These are phyloP conservation scores for Suhomyces kunorum DNA, from an alignment of 1,139 yeast species.

Conservation along the genomic window DNA sequence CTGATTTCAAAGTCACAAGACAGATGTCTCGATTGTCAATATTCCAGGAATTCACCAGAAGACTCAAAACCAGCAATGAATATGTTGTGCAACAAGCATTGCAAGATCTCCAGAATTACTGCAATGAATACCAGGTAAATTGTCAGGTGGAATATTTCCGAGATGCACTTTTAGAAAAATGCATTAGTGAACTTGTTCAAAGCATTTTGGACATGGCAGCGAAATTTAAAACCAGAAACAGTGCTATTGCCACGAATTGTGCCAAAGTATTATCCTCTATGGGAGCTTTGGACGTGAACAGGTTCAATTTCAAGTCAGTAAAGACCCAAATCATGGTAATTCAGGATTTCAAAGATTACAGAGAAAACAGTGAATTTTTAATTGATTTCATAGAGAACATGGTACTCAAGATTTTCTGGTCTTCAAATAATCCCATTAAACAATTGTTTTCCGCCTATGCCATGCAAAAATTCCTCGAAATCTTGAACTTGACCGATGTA, in stretches of 20 bases:
- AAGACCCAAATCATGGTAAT: conserved; percentile 51
- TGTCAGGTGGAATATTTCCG: conserved; percentile 44
- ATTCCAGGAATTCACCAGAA: conserved; percentile 52
- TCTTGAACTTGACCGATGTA: conserved; percentile 52
- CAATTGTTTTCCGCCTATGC: conserved; percentile 86
- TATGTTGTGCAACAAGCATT: conserved; percentile 80
- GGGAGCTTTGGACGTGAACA: conserved; percentile 77
- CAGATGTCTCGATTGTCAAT: conserved; percentile 26
- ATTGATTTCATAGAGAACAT: conserved; percentile 65
- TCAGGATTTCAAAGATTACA: conserved; percentile 60
- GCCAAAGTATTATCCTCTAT: conserved; percentile 72
- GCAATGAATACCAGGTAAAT: conserved; percentile 49
- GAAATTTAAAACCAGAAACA: conserved; percentile 52
- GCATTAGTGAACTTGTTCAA: conserved; percentile 50
- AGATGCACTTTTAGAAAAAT: conserved; percentile 31
- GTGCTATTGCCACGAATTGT: conserved; percentile 56
- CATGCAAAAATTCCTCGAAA: conserved; percentile 80
- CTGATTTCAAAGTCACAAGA: conserved; percentile 26
- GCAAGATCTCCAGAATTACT: conserved; percentile 59
- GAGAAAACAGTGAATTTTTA: conserved; percentile 66
- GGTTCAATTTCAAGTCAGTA: conserved; percentile 51
- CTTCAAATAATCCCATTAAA: conserved; percentile 82
- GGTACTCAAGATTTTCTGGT: conserved; percentile 81
- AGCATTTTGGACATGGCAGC: conserved; percentile 61
- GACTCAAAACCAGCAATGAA: conserved; percentile 67